These are phyloP conservation scores for Phylloporus rhodoxanthus DNA, from an alignment of 768 basidiomycete species.

Conservation along the genomic window DNA sequence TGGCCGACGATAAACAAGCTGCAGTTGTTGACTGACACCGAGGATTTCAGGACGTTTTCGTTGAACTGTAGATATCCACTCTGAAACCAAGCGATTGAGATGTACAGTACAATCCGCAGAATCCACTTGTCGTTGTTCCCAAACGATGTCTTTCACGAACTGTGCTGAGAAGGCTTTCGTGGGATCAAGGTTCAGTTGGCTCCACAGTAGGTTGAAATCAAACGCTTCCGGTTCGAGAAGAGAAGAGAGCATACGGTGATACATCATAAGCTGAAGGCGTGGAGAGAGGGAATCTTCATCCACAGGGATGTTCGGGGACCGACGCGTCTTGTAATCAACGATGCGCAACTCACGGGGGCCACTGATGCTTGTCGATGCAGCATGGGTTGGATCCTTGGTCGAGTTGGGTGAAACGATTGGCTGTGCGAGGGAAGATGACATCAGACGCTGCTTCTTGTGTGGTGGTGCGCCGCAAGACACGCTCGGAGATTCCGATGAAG, in stretches of 20 bases:
- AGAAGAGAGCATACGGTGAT: constrained; percentile 56
- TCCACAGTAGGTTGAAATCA: constrained; percentile 53
- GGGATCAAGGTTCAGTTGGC: constrained; percentile 39
- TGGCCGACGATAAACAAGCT: constrained; percentile 37
- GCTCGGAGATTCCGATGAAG: background rate
- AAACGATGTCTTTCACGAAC: constrained; percentile 37
- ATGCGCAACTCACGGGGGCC: constrained; percentile 36
- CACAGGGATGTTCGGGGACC: constrained; percentile 42
- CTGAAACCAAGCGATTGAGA: constrained; percentile 28
- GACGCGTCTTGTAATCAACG: constrained; percentile 70
- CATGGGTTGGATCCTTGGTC: background rate
- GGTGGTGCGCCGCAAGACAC: constrained; percentile 18
- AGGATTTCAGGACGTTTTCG: constrained; percentile 18
- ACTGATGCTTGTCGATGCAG: background rate
- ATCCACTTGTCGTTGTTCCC: constrained; percentile 16
- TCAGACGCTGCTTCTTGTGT: constrained; percentile 25
- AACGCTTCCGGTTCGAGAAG: constrained; percentile 42
- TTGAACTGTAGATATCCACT: constrained; percentile 29
- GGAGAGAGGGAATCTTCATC: constrained; percentile 54
- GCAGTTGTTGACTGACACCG: constrained; percentile 33
- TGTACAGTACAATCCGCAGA: constrained; percentile 18
- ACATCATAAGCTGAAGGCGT: constrained; percentile 73
- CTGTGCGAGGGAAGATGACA: constrained; percentile 3
- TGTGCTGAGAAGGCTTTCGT: constrained; percentile 40
- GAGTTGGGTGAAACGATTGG: background rate